These are phyloP conservation scores for Rosa hybrid DNA, from an alignment of 331 rosid species.

Conservation along the genomic window DNA sequence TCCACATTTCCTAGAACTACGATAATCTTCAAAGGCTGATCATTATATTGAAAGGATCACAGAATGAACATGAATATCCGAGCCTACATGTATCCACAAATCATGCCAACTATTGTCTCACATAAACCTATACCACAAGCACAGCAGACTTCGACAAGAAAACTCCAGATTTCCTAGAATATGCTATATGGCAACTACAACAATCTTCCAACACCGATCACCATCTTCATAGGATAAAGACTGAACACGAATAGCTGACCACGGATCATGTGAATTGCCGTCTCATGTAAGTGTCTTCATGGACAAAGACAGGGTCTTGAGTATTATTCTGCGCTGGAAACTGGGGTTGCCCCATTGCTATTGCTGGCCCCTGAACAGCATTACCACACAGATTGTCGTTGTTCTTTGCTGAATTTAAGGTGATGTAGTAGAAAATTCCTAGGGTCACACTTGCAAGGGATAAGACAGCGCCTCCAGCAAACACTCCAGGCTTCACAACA, in stretches of 20 bases:
- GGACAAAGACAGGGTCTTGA: conserved; percentile 82
- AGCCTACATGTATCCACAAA: not conserved
- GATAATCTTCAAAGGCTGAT: not conserved
- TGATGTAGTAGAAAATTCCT: conserved; percentile 58
- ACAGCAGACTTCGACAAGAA: not conserved
- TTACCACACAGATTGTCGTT: conserved; percentile 30
- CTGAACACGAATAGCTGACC: not conserved
- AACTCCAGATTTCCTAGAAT: not conserved
- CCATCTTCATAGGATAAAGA: not conserved
- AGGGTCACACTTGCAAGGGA: conserved; percentile 59
- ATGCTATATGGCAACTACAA: not conserved
- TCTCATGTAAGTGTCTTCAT: conserved; percentile 81
- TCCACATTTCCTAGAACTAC: not conserved
- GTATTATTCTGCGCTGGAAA: conserved; percentile 46
- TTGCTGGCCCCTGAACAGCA: conserved; percentile 42
- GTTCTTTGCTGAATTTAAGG: conserved; percentile 46
- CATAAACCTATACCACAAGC: not conserved
- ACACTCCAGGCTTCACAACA: conserved; percentile 86
- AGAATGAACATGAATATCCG: not conserved
- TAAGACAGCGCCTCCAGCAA: conserved; percentile 59
- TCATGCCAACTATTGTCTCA: not conserved
- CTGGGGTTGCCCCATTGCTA: conserved; percentile 91
- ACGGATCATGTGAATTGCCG: conserved; percentile 67
- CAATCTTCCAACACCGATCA: not conserved
- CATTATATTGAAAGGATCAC: not conserved